These are phyloP conservation scores for Ophidiomyces ophidiicola DNA, from an alignment of 2,329 filamentous ascomycete species.

Conservation along the genomic window DNA sequence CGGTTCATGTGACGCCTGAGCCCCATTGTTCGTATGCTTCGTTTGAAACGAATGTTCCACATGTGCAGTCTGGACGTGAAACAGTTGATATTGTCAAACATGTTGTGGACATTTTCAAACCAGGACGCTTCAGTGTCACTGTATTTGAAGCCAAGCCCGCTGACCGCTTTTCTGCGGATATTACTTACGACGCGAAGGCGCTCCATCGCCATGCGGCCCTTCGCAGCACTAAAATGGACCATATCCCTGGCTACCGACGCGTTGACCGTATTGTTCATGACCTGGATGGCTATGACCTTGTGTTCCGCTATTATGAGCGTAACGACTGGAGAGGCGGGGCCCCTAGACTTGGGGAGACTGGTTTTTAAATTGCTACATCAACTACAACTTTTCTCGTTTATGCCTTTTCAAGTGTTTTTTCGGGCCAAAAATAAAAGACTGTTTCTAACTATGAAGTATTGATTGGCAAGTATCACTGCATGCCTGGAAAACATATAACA, in stretches of 20 bases:
- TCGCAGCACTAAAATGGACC: slow-evolving; percentile 51
- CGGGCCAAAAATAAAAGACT: no score
- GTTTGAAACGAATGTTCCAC: slow-evolving; percentile 95
- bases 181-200: slow-evolving; percentile 29
- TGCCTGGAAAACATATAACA: no score
- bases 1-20: slow-evolving; percentile 94
- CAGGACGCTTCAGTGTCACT: slow-evolving; percentile 93
- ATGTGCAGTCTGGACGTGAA: slow-evolving; percentile 72
- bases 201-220: slow-evolving; percentile 34
- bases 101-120: slow-evolving; percentile 90
- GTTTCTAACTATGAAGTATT: no score
- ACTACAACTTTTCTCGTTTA: background rate
- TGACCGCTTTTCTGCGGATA: slow-evolving; percentile 21
- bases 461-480: no score
- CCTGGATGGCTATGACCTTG: slow-evolving; percentile 89
- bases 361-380: slow-evolving; percentile 8
- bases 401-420: slow-evolving; percentile 2
- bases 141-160: slow-evolving; percentile 73
- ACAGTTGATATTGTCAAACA: slow-evolving; percentile 86
- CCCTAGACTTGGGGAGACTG: slow-evolving; percentile 48
- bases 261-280: slow-evolving; percentile 95
- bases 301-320: slow-evolving; percentile 92
- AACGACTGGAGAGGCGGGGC: slow-evolving; percentile 63
- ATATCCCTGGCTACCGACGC: slow-evolving; percentile 71
- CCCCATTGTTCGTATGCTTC: slow-evolving; percentile 94